Conservation (phyloP, 2,329 filamentous ascomycete genomes). For the Pseudocercospora eumusae region DNA sequence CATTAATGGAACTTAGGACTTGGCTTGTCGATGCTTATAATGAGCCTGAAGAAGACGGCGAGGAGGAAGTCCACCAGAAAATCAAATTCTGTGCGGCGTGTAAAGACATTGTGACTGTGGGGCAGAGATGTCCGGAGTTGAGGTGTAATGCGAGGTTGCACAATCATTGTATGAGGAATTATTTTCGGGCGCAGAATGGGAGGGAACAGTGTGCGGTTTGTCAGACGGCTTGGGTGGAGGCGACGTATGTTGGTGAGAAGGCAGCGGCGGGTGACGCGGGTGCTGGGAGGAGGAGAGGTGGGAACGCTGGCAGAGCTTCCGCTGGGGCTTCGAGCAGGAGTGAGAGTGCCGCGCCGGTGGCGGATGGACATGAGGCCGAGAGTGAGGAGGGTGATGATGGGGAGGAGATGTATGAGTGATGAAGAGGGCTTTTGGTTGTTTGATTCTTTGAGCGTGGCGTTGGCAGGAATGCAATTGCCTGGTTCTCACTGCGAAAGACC, state of each 20-base stretch:
- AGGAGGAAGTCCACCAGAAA: conserved; percentile 61
- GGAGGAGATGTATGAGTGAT: conserved; percentile 23
- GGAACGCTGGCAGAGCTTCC: conserved; percentile 24
- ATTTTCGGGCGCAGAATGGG: conserved; percentile 65
- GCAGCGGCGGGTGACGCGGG: conserved; percentile 38
- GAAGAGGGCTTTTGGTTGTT: neutral
- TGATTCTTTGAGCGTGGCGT: conserved; percentile 24
- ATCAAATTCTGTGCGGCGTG: conserved; percentile 89
- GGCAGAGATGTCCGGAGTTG: conserved; percentile 70
- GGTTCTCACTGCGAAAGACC: too few relatives aligned
- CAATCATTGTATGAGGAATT: conserved; percentile 71
- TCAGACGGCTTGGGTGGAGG: conserved; percentile 53
- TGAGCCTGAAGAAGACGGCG: conserved; percentile 60
- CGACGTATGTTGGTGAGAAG: conserved; percentile 56
- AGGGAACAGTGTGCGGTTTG: conserved; percentile 65
- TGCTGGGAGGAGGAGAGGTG: neutral
- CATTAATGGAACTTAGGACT: conserved; percentile 77
- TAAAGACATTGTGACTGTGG: conserved; percentile 82
- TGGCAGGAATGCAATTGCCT: neutral
- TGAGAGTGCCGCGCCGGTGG: conserved; percentile 22
- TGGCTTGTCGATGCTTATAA: conserved; percentile 94
- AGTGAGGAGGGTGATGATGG: conserved; percentile 26
- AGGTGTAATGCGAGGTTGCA: conserved; percentile 73
- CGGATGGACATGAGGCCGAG: conserved; percentile 19
- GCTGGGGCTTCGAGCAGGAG: conserved; percentile 19